Evolutionary conservation across 2,329 filamentous ascomycete species (phyloP).

Genomic region (Fonsecaea erecta): DNA sequence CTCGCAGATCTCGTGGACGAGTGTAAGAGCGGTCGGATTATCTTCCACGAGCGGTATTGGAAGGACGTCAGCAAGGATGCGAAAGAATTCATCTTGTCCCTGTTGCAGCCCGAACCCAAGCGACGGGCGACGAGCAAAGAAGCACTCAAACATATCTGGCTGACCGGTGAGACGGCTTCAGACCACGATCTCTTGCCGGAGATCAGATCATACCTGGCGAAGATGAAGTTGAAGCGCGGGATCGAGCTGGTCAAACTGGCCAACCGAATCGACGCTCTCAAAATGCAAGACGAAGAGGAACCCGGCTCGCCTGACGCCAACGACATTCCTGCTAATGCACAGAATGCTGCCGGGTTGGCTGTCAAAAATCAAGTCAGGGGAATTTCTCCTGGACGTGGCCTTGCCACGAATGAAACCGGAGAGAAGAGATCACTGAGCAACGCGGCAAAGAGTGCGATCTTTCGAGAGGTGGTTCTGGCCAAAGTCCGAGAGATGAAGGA

Average conservation of each 20-base stretch:
- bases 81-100: conserved; percentile 85
- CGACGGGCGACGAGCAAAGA: conserved; percentile 79
- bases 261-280: conserved; percentile 93
- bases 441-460: conserved; percentile 73
- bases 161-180: conserved; percentile 86
- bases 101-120: conserved; percentile 78
- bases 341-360: conserved; percentile 57
- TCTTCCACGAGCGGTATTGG: conserved; percentile 99
- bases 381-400: conserved; percentile 38
- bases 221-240: conserved; percentile 85
- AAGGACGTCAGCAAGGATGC: conserved; percentile 94
- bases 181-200: conserved; percentile 98
- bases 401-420: conserved; percentile 42
- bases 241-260: conserved; percentile 96
- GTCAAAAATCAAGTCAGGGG: conserved; percentile 38
- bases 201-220: conserved; percentile 91
- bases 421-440: conserved; percentile 59
- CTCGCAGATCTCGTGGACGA: conserved; percentile 92
- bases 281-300: conserved; percentile 86
- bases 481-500: conserved; percentile 93
- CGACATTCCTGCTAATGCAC: conserved; percentile 66
- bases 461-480: conserved; percentile 90
- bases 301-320: conserved; percentile 61
- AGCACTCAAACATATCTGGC: conserved; percentile 82
- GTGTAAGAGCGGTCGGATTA: conserved; percentile 78